Conservation (phyloP, 352 stramenopile genomes). For the Pythium myriotylum region DNA sequence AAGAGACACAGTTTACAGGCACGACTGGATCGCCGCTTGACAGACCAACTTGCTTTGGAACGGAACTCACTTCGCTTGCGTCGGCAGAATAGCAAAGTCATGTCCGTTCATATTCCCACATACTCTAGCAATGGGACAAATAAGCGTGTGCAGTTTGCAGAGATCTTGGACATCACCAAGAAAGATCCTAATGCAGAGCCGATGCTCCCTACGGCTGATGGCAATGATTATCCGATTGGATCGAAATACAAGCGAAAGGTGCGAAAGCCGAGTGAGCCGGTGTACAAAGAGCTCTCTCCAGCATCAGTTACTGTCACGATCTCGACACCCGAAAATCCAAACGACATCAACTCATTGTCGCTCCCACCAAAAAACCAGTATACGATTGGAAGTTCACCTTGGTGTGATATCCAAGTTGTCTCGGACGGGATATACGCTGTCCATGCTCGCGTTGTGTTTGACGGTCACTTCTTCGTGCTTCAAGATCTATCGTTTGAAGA, state of each 20-base stretch:
- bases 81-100: slow-evolving; percentile 14
- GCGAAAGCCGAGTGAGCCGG: slow-evolving; percentile 18
- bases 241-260: slow-evolving; percentile 55
- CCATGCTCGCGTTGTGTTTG: slow-evolving; percentile 65
- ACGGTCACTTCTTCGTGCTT: slow-evolving; percentile 67
- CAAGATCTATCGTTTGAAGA: slow-evolving; percentile 75
- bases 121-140: slow-evolving; percentile 9
- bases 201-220: slow-evolving; percentile 35
- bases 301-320: slow-evolving; percentile 18
- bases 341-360: slow-evolving; percentile 22
- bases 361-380: slow-evolving; percentile 36
- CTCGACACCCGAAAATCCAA: slow-evolving; percentile 11
- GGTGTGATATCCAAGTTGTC: slow-evolving; percentile 56
- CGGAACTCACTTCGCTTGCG: slow-evolving; percentile 8
- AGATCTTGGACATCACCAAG: slow-evolving; percentile 21
- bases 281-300: slow-evolving; percentile 16
- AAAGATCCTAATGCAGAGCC: slow-evolving; percentile 10
- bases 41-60: slow-evolving; percentile 17
- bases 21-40: slow-evolving; percentile 23
- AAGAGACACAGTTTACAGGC: slow-evolving; percentile 19
- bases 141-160: slow-evolving; percentile 28
- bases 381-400: slow-evolving; percentile 58
- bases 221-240: slow-evolving; percentile 31
- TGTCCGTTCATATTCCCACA: slow-evolving; percentile 11
- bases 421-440: slow-evolving; percentile 50